Evolutionary conservation across 371 early-diverging fungal genomes (phyloP), one percentile per base, ranked within the genome.

Genomic region (Choanephora cucurbitarum): DNA sequence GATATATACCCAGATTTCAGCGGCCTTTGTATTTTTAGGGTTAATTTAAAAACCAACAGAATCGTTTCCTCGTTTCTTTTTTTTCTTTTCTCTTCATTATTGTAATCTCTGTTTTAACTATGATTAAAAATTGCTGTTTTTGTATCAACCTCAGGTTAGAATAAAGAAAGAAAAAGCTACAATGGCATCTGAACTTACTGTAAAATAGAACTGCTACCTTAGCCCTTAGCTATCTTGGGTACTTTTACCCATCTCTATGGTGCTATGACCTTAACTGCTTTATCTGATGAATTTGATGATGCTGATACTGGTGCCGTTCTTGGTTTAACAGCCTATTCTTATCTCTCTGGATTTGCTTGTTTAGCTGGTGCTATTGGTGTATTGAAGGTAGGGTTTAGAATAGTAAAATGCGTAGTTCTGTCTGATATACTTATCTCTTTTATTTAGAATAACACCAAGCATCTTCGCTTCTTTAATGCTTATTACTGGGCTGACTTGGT

Each of bases 401-500:
- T 28, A 28, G 28, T n/a, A n/a, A 28, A 28, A 28, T 28, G 28
- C 37, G 37, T 21, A 43, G 44, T 19, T 3, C n/a, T 34, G 31
- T 34, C 17, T 42, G 17, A 48, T 23, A 43, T 22, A n/a, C 39
- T n/a, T 43, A 28, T 41, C 10, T 19, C 43, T 42, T 39, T 44
- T 19, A 41, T 50, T 11, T 65, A 76, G 73, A 73, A 71, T 57
- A 71, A 76, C 50, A 52, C 64, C 56, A 73, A 66, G 49, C 61
- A 73, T n/a, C 72, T 76, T 45, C 55, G 60, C 41, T 57, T 73
- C 6, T 73, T 76, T 51, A 57, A 61, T 34, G 45, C 52, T 23
- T 73, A 62, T 24, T 76, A 76, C 46, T 76, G 73, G 73, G 65
- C 64, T 14, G 77, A 76, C 44, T 60, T 76, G 22, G 77, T 49